Conservation (phyloP, 805 yeast genomes). For the Yarrowia divulgata region DNA sequence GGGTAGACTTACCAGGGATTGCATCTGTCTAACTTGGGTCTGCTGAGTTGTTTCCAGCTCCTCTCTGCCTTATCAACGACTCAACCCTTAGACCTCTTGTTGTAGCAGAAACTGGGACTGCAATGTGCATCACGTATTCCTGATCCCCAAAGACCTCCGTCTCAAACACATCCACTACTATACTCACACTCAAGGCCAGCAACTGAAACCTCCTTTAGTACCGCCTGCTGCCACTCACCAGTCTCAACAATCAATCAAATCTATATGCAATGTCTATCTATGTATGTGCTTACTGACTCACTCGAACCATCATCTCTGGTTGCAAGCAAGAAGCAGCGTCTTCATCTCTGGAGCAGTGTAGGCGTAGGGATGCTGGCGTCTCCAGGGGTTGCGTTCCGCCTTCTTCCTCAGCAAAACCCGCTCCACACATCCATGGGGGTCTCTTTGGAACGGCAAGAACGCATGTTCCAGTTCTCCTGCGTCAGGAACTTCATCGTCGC, state of each 20-base stretch:
- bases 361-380: constrained; percentile 26
- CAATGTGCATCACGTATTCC: no score
- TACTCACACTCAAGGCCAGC: no score
- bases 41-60: no score
- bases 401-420: constrained; percentile 1
- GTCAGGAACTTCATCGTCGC: constrained; percentile 12
- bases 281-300: no score
- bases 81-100: no score
- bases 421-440: constrained; percentile 34
- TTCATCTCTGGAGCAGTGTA: constrained; percentile 26
- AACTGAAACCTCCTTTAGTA: no score
- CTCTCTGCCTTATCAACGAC: no score
- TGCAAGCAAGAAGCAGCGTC: background rate
- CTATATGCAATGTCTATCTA: constrained; percentile 19
- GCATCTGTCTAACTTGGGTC: no score
- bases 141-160: no score
- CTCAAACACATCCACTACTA: no score
- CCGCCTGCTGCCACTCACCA: background rate
- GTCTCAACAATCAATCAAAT: background rate
- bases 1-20: no score
- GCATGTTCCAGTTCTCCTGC: constrained; percentile 21
- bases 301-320: background rate
- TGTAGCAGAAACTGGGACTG: no score
- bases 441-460: constrained; percentile 21
- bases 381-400: constrained; percentile 20